Conservation (phyloP, 1,139 yeast species). For the Suhomyces bokatorum region DNA sequence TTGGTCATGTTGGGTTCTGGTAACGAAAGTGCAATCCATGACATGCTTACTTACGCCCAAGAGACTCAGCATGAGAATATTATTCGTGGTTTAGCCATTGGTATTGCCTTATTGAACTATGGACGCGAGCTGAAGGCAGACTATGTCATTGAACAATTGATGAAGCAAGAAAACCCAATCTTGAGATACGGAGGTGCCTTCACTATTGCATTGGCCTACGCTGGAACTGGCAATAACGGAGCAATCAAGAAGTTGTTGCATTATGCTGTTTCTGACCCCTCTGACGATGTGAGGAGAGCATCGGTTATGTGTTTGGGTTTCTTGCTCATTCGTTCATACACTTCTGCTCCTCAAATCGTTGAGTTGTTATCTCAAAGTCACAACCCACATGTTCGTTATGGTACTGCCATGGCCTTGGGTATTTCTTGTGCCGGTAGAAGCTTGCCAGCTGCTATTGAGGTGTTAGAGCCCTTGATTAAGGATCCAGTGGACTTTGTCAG, state of each 20-base stretch:
- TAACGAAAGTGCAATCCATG: slow-evolving; percentile 65
- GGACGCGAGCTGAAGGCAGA: slow-evolving; percentile 87
- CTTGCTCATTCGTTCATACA: slow-evolving; percentile 83
- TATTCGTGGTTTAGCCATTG: slow-evolving; percentile 86
- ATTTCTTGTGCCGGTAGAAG: slow-evolving; percentile 97
- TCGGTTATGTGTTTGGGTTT: slow-evolving; percentile 95
- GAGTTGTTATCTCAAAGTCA: slow-evolving; percentile 91
- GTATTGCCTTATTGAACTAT: slow-evolving; percentile 82
- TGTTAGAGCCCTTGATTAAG: slow-evolving; percentile 86
- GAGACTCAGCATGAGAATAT: slow-evolving; percentile 97
- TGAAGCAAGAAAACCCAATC: slow-evolving; percentile 76
- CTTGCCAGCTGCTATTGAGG: slow-evolving; percentile 83
- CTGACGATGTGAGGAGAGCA: slow-evolving; percentile 95
- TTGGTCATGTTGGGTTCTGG: slow-evolving; percentile 95
- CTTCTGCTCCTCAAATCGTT: slow-evolving; percentile 93
- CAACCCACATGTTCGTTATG: slow-evolving; percentile 97
- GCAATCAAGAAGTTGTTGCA: slow-evolving; percentile 88
- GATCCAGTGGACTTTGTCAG: slow-evolving; percentile 97
- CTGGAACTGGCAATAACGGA: slow-evolving; percentile 89
- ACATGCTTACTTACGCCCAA: slow-evolving; percentile 88
- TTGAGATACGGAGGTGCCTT: slow-evolving; percentile 96
- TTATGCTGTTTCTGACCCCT: slow-evolving; percentile 94
- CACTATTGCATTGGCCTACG: slow-evolving; percentile 92
- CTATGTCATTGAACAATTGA: slow-evolving; percentile 61
- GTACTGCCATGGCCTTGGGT: slow-evolving; percentile 96